Evolutionary conservation across 2,329 filamentous ascomycete genomes (phyloP).

Genomic region (Alternaria viburni): DNA sequence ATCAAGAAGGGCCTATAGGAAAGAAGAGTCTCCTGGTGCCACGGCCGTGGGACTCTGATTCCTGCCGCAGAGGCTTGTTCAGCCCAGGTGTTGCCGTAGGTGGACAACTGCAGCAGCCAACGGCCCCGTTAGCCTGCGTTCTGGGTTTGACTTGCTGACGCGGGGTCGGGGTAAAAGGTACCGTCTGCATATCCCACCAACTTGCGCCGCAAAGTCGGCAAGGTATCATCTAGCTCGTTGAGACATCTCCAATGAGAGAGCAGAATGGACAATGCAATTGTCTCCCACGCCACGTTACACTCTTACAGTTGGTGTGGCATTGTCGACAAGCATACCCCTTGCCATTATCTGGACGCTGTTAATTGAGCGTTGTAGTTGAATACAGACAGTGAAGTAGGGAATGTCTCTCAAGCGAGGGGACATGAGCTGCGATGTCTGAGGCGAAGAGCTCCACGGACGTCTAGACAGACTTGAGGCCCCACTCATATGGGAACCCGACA

Average conservation of each 20-base stretch:
- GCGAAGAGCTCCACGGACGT: constrained; percentile 1
- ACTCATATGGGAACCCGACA: neutral
- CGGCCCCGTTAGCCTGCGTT: constrained; percentile 9
- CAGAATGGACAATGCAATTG: constrained; percentile 1
- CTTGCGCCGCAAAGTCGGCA: constrained; percentile 5
- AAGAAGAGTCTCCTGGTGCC: constrained; percentile 3
- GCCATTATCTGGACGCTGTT: constrained; percentile 1
- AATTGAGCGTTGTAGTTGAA: neutral
- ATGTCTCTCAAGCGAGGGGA: constrained; percentile 5
- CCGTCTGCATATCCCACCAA: constrained; percentile 14
- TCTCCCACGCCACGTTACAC: constrained; percentile 5
- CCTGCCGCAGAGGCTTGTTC: constrained; percentile 9
- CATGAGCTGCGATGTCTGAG: constrained; percentile 14
- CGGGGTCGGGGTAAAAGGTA: constrained; percentile 22
- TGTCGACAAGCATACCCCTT: neutral
- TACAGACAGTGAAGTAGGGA: constrained; percentile 5
- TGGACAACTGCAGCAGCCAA: constrained; percentile 8
- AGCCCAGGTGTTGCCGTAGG: neutral
- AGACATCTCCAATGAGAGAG: constrained; percentile 17
- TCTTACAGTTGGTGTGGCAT: neutral
- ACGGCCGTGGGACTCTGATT: neutral
- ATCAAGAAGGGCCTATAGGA: neutral
- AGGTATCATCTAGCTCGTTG: constrained; percentile 2
- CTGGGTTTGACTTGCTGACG: constrained; percentile 30
- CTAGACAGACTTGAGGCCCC: constrained; percentile 10